phyloP scores from a whole-genome alignment of 345 rosid genomes.

The Pistacia atlantica region DNA sequence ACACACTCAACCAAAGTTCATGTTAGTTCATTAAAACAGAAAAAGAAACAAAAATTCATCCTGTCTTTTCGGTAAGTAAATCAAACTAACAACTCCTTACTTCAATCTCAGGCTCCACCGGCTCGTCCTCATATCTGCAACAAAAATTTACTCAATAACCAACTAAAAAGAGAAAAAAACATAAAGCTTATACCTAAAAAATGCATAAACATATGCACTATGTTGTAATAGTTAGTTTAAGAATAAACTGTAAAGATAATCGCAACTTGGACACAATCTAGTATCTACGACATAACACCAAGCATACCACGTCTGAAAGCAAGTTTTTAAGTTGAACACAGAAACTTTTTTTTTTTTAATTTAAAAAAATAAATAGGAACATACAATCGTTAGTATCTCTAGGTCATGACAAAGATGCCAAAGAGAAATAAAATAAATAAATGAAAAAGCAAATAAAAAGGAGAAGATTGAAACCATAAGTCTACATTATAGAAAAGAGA shows the following conservation, averaged over 20 bases:
- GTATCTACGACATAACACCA: no score
- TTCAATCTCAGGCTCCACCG: conserved; percentile 82
- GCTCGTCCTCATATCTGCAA: conserved; percentile 87
- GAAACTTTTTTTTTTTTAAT: neutral
- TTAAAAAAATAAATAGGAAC: no score
- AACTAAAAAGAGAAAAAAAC: neutral
- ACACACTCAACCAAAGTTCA: conserved; percentile 15
- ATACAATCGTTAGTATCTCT: no score
- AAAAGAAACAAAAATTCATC: neutral
- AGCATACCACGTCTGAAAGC: neutral
- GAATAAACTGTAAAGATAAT: neutral
- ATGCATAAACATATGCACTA: neutral
- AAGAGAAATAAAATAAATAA: neutral
- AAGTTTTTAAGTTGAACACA: neutral
- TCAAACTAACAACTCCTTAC: conserved; percentile 34
- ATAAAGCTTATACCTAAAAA: neutral
- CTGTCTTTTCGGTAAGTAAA: neutral
- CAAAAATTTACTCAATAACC: conserved; percentile 3
- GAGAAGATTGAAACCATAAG: neutral
- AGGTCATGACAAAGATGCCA: neutral
- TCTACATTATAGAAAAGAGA: neutral
- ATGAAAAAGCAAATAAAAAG: neutral
- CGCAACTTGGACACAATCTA: no score
- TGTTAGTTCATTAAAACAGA: neutral
- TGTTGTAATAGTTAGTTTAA: no score